Base-by-base conservation (phyloP, 164 flowering plant genomes). In the Macadamia integrifolia region DNA sequence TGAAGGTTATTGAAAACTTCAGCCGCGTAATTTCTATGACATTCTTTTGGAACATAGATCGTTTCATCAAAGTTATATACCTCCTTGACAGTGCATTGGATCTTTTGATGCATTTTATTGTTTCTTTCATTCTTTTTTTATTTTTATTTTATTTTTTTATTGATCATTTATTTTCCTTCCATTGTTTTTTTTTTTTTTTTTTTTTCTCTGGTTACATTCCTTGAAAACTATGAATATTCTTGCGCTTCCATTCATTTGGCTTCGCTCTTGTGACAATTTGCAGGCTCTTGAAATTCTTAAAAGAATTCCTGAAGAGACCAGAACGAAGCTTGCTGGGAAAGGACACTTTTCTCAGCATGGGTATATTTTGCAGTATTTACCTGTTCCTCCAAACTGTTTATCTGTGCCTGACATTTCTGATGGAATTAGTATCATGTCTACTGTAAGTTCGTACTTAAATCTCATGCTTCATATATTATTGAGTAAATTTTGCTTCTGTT, bases 371-470 rank as follows among this genome's bases (percentile, higher is more conserved):
- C 78, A 83, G 30, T 77, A 80, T 70, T 58, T 94, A 52, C 98
- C 99, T 10, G 98, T 94, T 43, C 99, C 99, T 62, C 99, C 99
- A 13, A 94, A 94, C 64, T 92, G 99, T 71, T 83, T 94, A 76
- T 87, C 97, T 5, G 88, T 89, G 64, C 99, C 99, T 3, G 98
- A 90, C 15, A 48, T 92, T 63, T 88, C 92, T 29, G 93, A 92
- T 84, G 99, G 98, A 46, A 80, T 77, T 66, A 84, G 73, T 66
- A 75, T 84, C 64, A 88, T 90, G 91, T 88, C 99, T 58, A 78
- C 89, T 65, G 99, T 94, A 75, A 80, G 93, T 73, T 66, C 12
- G 17, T 63, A n/a, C 42, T 60, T 49, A 28, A 42, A 14, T 11
- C 13, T 11, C n/a, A 15, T 55, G 31, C 68, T 58, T 44, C 11